Percentiles rank a stretch among this genome's conserved stretches.
These are phyloP conservation scores for Cornus kousa DNA, from an alignment of 148 eudicot genomes.

Conservation along the genomic window DNA sequence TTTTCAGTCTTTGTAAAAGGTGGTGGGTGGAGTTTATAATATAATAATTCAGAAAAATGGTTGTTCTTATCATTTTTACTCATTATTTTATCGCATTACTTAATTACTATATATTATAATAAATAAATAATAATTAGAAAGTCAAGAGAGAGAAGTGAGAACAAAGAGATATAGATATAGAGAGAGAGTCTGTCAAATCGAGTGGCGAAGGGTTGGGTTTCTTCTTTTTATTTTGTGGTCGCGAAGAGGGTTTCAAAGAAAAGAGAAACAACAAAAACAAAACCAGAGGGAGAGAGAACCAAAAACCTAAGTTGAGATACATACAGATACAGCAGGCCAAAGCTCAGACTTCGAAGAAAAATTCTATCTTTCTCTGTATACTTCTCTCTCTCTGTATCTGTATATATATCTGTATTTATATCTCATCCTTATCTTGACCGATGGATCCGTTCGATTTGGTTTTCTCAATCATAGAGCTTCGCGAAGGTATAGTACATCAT, in stretches of 20 bases:
- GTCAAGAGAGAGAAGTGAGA: background rate
- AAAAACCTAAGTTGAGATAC: background rate
- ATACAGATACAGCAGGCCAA: background rate
- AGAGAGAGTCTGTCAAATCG: conserved; percentile 13
- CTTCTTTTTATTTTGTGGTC: conserved; percentile 15
- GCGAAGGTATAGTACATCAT: conserved; percentile 39
- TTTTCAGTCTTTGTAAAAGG: too few relatives aligned
- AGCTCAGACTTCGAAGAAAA: background rate
- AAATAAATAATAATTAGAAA: background rate
- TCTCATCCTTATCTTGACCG: conserved; percentile 10
- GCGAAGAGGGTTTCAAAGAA: background rate
- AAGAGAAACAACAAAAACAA: background rate
- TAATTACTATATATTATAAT: too few relatives aligned
- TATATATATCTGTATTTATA: background rate
- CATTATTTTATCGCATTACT: too few relatives aligned
- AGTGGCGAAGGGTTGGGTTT: conserved; percentile 19
- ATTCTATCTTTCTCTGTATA: background rate
- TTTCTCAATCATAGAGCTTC: conserved; percentile 40
- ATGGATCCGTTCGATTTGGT: conserved; percentile 41
- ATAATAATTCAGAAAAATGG: background rate
- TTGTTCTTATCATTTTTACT: background rate
- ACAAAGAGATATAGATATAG: background rate
- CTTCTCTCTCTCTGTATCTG: too few relatives aligned
- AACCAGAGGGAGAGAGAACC: conserved; percentile 2
- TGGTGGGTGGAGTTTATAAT: too few relatives aligned